Evolutionary conservation across 495 filamentous ascomycete genomes (phyloP).

Genomic region (Darksidea phi): DNA sequence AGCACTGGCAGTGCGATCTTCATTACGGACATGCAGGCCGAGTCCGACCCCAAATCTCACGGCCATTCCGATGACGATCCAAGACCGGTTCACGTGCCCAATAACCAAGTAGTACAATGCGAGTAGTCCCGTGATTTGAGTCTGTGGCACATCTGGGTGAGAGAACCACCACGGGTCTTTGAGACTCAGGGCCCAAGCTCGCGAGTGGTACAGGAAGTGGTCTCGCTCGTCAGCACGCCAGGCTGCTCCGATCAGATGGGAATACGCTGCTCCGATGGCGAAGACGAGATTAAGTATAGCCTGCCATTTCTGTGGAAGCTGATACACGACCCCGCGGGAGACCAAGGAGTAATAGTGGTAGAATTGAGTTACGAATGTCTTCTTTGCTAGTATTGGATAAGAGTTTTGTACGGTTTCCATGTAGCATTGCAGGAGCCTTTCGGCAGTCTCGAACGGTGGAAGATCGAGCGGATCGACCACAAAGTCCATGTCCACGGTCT

Average conservation of each 20-base stretch:
- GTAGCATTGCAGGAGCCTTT: slow-evolving; percentile 57
- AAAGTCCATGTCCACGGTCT: slow-evolving; percentile 46
- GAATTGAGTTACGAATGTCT: slow-evolving; percentile 55
- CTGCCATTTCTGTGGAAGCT: slow-evolving; percentile 47
- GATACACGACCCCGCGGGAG: slow-evolving; percentile 40
- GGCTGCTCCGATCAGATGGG: slow-evolving; percentile 48
- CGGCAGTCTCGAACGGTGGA: slow-evolving; percentile 53
- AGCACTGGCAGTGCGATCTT: slow-evolving; percentile 29
- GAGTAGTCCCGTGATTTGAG: slow-evolving; percentile 58
- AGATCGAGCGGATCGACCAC: slow-evolving; percentile 52
- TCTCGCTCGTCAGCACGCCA: slow-evolving; percentile 49
- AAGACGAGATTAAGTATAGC: slow-evolving; percentile 64
- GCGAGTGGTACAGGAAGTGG: slow-evolving; percentile 56
- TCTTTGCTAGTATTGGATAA: slow-evolving; percentile 59
- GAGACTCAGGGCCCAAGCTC: slow-evolving; percentile 54
- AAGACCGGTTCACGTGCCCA: slow-evolving; percentile 63
- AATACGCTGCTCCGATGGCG: slow-evolving; percentile 58
- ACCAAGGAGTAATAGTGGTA: slow-evolving; percentile 43
- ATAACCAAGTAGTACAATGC: slow-evolving; percentile 60
- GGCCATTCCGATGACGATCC: slow-evolving; percentile 59
- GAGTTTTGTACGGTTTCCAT: slow-evolving; percentile 58
- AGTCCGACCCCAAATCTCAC: slow-evolving; percentile 57
- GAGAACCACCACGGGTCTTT: slow-evolving; percentile 45
- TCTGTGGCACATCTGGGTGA: slow-evolving; percentile 56
- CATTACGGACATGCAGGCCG: slow-evolving; percentile 61